A percentile compares a stretch with the other conserved stretches of the same genome.
These are phyloP conservation scores for Stellera chamaejasme DNA, from an alignment of 345 rosid species.

Conservation along the genomic window DNA sequence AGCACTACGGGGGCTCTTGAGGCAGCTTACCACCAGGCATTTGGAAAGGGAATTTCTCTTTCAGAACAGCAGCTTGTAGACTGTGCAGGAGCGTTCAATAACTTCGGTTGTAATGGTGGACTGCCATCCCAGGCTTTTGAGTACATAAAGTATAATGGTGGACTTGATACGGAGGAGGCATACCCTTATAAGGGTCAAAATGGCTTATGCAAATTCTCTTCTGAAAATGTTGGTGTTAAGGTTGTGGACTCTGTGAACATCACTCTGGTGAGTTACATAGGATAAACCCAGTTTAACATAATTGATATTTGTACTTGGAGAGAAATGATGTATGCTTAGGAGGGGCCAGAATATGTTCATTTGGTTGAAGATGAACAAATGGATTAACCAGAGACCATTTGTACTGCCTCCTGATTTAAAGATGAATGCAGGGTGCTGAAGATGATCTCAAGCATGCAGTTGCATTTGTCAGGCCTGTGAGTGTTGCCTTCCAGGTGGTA, in stretches of 20 bases:
- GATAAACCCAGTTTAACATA: no score
- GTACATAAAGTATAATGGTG: conserved; percentile 85
- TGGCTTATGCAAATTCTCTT: conserved; percentile 65
- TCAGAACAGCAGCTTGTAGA: conserved; percentile 99
- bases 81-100: conserved; percentile 86
- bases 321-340: not conserved
- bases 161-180: conserved; percentile 87
- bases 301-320: not conserved
- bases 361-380: not conserved
- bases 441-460: conserved; percentile 93
- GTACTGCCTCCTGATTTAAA: not conserved
- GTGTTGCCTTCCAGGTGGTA: conserved; percentile 85
- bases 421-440: conserved; percentile 69
- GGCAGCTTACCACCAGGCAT: conserved; percentile 95
- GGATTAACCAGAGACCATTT: not conserved
- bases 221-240: conserved; percentile 66
- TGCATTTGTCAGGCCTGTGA: conserved; percentile 75
- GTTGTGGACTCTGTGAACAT: conserved; percentile 74
- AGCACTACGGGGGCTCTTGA: conserved; percentile 98
- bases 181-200: conserved; percentile 70
- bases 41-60: conserved; percentile 67
- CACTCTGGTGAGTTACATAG: conserved; percentile 49
- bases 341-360: no score
- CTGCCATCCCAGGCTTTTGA: conserved; percentile 98
- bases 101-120: conserved; percentile 88